Evolutionary conservation across 2,329 filamentous ascomycete species (phyloP).

Genomic region (Sporothrix euskadiensis): DNA sequence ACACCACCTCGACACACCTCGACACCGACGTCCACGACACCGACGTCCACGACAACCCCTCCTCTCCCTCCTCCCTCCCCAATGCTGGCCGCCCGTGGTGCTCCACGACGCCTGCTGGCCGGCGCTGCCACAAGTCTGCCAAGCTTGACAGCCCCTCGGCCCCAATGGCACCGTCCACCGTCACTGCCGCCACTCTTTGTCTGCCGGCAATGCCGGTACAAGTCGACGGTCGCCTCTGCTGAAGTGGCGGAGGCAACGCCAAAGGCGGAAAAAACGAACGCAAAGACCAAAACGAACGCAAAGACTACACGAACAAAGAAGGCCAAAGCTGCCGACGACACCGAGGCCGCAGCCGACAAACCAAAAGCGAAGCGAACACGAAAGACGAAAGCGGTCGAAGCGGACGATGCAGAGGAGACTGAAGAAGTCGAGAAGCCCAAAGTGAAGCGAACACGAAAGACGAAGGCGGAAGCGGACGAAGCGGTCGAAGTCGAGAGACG

Average conservation of each 20-base stretch:
- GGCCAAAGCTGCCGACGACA: not conserved
- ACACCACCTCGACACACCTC: not conserved
- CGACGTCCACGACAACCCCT: not conserved
- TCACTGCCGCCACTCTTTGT: not conserved
- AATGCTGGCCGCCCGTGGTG: slow-evolving; percentile 23
- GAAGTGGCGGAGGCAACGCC: not conserved
- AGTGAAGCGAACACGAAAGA: not conserved
- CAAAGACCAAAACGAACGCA: not conserved
- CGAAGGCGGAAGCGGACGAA: not conserved
- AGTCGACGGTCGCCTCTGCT: not conserved
- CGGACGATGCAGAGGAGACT: too few relatives aligned
- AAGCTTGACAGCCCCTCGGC: not conserved
- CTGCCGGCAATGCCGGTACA: not conserved
- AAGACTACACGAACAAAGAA: too few relatives aligned
- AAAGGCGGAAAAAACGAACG: not conserved
- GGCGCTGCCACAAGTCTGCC: not conserved
- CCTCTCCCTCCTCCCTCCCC: not conserved
- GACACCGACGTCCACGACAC: not conserved
- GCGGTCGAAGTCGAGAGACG: too few relatives aligned
- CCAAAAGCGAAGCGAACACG: not conserved
- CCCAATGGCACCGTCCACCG: not conserved
- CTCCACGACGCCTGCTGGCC: not conserved
- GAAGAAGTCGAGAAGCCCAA: not conserved
- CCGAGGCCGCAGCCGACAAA: not conserved
- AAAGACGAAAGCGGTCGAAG: not conserved